Evolutionary conservation across 1,284 basidiomycete genomes (phyloP).

Genomic region (Ceratorhiza oryzae-sativae): DNA sequence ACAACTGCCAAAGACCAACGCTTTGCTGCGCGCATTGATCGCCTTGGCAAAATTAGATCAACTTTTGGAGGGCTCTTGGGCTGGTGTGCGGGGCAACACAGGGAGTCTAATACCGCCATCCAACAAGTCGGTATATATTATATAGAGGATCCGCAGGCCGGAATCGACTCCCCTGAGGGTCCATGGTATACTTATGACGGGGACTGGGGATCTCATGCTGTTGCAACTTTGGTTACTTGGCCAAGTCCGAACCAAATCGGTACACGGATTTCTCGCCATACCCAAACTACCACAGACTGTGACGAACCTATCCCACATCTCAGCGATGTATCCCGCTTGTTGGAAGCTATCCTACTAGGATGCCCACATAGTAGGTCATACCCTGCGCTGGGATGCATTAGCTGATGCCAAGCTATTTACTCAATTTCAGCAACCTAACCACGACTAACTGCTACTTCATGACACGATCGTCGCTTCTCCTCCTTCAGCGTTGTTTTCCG

Average conservation of each 20-base stretch:
- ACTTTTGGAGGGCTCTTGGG: constrained; percentile 1
- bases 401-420: too few species aligned
- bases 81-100: background rate
- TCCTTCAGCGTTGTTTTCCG: constrained; percentile 22
- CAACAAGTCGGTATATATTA: constrained; percentile 21
- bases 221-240: constrained; percentile 16
- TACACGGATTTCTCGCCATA: background rate
- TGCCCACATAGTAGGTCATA: constrained; percentile 31
- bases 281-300: background rate
- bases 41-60: constrained; percentile 18
- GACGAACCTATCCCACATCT: background rate
- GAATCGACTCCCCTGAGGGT: constrained; percentile 3
- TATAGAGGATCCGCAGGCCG: constrained; percentile 4
- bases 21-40: constrained; percentile 19
- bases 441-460: constrained; percentile 36
- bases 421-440: constrained; percentile 8
- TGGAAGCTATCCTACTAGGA: constrained; percentile 21
- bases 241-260: background rate
- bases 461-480: constrained; percentile 16
- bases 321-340: constrained; percentile 2
- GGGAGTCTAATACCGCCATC: constrained; percentile 8
- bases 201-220: constrained; percentile 11
- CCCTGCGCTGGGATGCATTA: too few species aligned
- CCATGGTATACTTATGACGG: constrained; percentile 8
- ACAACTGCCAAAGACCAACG: constrained; percentile 11